Conservation (phyloP, 768 basidiomycete genomes). For the Auricularia cornea region DNA sequence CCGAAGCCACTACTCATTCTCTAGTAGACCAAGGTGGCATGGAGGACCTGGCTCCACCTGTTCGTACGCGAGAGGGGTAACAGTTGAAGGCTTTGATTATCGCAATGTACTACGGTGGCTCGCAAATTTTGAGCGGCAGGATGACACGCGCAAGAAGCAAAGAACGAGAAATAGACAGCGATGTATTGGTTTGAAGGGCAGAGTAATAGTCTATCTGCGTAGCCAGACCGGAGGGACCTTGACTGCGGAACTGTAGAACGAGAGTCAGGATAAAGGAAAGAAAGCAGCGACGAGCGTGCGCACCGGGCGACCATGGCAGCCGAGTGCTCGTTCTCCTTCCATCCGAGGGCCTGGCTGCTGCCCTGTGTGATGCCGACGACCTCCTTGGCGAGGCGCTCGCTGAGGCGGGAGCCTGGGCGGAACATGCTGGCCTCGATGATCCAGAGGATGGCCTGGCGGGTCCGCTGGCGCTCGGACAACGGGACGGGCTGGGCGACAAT, state of each 20-base stretch:
- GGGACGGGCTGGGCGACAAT: slow-evolving; percentile 57
- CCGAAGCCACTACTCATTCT: no score
- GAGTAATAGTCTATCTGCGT: no score
- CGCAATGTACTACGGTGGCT: no score
- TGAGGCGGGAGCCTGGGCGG: slow-evolving; percentile 46
- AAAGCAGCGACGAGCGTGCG: slow-evolving; percentile 17
- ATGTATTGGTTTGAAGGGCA: no score
- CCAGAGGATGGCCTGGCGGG: slow-evolving; percentile 59
- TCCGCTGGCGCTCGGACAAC: slow-evolving; percentile 73
- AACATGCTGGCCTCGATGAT: slow-evolving; percentile 56
- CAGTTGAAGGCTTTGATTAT: no score
- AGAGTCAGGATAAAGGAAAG: background rate
- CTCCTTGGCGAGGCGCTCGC: slow-evolving; percentile 72
- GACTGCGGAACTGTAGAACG: background rate
- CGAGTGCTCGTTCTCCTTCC: slow-evolving; percentile 56
- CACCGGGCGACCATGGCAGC: slow-evolving; percentile 73
- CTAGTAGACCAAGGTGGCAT: no score
- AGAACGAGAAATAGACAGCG: no score
- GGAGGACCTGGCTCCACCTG: no score
- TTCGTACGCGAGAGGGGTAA: no score
- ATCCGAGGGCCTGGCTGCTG: slow-evolving; percentile 45
- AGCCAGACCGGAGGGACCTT: background rate
- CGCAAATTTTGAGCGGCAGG: no score
- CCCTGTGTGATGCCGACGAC: slow-evolving; percentile 52
- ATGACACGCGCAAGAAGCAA: no score